A percentile compares a stretch with the other conserved stretches of the same genome.
These are phyloP conservation scores for Comarum palustre DNA, from an alignment of 306 rosid species.

Conservation along the genomic window DNA sequence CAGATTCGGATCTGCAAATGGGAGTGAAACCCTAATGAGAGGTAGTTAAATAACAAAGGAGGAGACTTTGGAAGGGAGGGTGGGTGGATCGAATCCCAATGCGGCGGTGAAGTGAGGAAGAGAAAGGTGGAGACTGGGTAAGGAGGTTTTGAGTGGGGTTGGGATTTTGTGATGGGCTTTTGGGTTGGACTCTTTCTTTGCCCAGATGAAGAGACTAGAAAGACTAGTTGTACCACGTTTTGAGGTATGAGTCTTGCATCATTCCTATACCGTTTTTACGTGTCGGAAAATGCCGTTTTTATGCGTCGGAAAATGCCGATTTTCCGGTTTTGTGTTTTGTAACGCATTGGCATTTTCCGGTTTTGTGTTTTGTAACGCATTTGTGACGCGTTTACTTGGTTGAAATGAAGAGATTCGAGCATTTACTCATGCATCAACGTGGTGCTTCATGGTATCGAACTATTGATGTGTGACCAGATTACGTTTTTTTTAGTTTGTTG, in stretches of 20 bases:
- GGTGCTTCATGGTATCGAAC: too few species aligned
- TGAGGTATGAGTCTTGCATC: background rate
- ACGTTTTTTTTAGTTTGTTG: too few species aligned
- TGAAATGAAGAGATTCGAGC: too few species aligned
- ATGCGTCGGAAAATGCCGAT: too few species aligned
- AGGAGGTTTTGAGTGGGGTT: background rate
- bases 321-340: too few species aligned
- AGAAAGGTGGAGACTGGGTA: background rate
- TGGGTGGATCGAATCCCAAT: background rate
- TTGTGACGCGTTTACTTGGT: too few species aligned
- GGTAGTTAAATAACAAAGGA: background rate
- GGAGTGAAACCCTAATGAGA: background rate
- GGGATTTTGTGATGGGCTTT: conserved; percentile 12
- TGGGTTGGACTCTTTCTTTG: background rate
- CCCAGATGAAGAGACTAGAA: background rate
- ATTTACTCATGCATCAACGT: too few species aligned
- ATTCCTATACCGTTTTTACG: background rate
- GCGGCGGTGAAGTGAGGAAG: background rate
- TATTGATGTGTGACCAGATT: too few species aligned
- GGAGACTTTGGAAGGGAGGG: background rate
- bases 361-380: too few species aligned
- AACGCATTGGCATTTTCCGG: too few species aligned
- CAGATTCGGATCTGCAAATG: conserved; percentile 26
- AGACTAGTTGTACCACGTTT: background rate
- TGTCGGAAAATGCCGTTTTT: background rate